Evolutionary conservation across 768 basidiomycete genomes (phyloP), one percentile per base, ranked within the genome.

Genomic region (Trametes cinnabarina): DNA sequence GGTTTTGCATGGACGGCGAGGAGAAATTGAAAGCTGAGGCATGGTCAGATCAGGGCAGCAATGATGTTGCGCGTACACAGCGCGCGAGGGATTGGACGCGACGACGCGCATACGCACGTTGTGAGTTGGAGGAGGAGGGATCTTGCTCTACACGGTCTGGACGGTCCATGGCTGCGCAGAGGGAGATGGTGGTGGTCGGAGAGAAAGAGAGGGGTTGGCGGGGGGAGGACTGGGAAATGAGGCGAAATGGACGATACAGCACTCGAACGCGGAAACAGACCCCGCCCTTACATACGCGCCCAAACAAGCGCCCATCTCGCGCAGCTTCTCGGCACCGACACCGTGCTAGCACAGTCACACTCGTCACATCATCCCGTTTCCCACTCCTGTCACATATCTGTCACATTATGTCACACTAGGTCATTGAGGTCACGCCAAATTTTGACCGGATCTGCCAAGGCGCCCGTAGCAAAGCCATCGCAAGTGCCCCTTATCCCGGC

Each of bases 1-100:
- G 88, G 65, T 84, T 89, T 77, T 92, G 90, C 66, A 89, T 80
- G 43, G 84, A 79, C 58, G 81, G 82, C 8, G 80, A 82, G 20
- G 88, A 82, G 50, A 89, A 78, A 51, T 79, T 74, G 64, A 87
- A 81, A 64, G 80, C 87, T 87, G 68, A 49, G 62, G 50, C 47
- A 26, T 23, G 64, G 64, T 66, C 61, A 52, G 65, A 64, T 40
- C 62, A 62, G 51, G 67, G 61, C 65, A 64, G 65, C 66, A 66
- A 32, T 32, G 65, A 65, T 39, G 46, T 30, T 39, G 25, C 12
- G 39, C 32, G 41, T 28, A 51, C 26, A 51, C 26, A 25, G 35
- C 30, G 26, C 12, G 22, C 22, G 44, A 15, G 44, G 26, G 44
- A 26, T 20, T 22, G 55, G 20, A 28, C 44, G 35, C 22, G 35